Evolutionary conservation across 2,329 filamentous ascomycete species (phyloP), one percentile per base, ranked within the genome.

Genomic region (Colletotrichum graminicola): DNA sequence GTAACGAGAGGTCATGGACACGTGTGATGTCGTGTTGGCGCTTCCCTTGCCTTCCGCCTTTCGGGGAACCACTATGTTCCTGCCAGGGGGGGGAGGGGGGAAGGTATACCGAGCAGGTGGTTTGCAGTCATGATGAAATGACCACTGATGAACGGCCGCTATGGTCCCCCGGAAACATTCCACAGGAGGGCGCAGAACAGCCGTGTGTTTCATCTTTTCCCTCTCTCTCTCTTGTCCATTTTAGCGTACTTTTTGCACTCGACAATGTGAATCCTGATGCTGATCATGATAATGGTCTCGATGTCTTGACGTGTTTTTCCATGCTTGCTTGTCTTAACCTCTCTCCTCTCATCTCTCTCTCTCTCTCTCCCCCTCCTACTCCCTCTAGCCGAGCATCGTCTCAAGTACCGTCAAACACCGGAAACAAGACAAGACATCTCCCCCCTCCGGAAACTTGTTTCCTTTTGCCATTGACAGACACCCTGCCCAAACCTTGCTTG

Each of bases 151-250:
- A 41, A 16, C 14, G 41, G 36, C 55, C 67, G 62, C 62, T 66
- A 61, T 55, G 55, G 51, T 21, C 43, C 21, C 60, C 56, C 67
- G 62, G 56, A 52, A 57, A 52, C 63, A 52, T 71, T 67, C 67
- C 67, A 62, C 57, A 62, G 41, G 57, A 11, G 18, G 43, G 43
- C 63, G 63, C 57, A 49, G 64, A 59, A 41, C 10, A 45, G 57
- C 64, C 43, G 63, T 62, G 67, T 70, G 67, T 70, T 70, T 70
- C 62, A 70, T 51, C 23, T 59, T 34, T 14, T 8, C 34, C 34
- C 12, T 18, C 14, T 18, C 5, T 18, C 14, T 18, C 39, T 14
- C 36, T 14, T 5, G 3, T 39, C 14, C 16, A 1, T 45, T 7
- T 45, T 21, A 18, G 21, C 6, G 6, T n/a, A 1, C 43, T n/a